phyloP scores from a whole-genome alignment of 2,329 filamentous ascomycete genomes.

The Zymoseptoria tritici region DNA sequence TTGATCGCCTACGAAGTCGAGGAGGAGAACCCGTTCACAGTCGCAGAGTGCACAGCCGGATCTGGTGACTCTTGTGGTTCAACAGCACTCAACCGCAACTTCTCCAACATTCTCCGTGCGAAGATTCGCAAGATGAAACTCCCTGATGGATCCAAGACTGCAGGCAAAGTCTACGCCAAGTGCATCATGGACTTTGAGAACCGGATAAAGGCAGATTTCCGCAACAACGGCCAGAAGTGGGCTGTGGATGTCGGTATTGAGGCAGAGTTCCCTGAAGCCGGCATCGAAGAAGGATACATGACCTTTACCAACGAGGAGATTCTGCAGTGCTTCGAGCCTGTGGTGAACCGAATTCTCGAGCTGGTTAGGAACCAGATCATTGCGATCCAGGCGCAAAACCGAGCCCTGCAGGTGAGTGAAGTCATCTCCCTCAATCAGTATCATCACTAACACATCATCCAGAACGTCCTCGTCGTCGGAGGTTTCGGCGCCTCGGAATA shows the following conservation, averaged over 20 bases:
- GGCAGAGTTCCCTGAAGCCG: slow-evolving; percentile 93
- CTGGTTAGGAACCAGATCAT: slow-evolving; percentile 97
- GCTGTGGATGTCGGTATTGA: slow-evolving; percentile 96
- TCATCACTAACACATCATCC: slow-evolving; percentile 13
- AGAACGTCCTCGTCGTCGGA: slow-evolving; percentile 93
- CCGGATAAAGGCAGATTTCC: slow-evolving; percentile 98
- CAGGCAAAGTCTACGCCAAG: slow-evolving; percentile 97
- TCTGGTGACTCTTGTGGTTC: slow-evolving; percentile 97
- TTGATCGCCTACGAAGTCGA: slow-evolving; percentile 98
- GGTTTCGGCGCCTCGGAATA: slow-evolving; percentile 98
- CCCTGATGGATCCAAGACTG: slow-evolving; percentile 90
- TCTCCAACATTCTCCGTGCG: slow-evolving; percentile 92
- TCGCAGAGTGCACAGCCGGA: slow-evolving; percentile 92
- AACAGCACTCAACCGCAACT: slow-evolving; percentile 96
- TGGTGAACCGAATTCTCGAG: slow-evolving; percentile 93
- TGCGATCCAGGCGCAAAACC: slow-evolving; percentile 95
- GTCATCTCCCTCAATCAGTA: not conserved
- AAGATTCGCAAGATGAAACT: slow-evolving; percentile 99
- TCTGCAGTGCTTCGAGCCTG: slow-evolving; percentile 95
- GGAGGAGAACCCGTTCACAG: slow-evolving; percentile 93
- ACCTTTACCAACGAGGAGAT: slow-evolving; percentile 99
- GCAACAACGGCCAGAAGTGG: slow-evolving; percentile 99
- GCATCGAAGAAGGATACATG: slow-evolving; percentile 99
- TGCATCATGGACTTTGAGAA: slow-evolving; percentile 99
- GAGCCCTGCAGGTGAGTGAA: slow-evolving; percentile 63